These are phyloP conservation scores for Hammondia hammondi DNA, from an alignment of 169 alveolate genomes.

Conservation along the genomic window DNA sequence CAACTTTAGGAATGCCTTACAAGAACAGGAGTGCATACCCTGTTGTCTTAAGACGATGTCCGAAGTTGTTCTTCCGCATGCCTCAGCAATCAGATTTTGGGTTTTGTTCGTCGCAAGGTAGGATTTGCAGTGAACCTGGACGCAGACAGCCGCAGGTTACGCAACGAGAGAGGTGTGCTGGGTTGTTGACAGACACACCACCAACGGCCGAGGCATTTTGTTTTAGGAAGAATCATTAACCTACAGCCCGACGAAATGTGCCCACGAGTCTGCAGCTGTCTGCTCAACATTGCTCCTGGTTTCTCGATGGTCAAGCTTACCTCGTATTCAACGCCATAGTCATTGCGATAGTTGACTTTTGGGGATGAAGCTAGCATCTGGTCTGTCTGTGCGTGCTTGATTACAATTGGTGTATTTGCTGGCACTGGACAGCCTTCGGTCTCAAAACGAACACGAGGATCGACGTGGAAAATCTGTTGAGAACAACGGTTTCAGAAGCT, in stretches of 20 bases:
- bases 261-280: too few species aligned
- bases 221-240: too few species aligned
- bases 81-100: conserved; percentile 31
- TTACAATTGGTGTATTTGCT: conserved; percentile 25
- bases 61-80: conserved; percentile 31
- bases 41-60: conserved; percentile 26
- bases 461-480: conserved; percentile 5
- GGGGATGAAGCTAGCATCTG: conserved; percentile 34
- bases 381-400: conserved; percentile 32
- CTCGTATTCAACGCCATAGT: conserved; percentile 20
- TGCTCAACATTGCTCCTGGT: too few species aligned
- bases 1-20: too few species aligned
- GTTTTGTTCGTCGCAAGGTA: conserved; percentile 18
- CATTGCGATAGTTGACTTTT: background rate
- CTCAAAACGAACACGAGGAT: conserved; percentile 17
- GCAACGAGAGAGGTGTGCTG: background rate
- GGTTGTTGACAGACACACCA: too few species aligned
- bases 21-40: background rate
- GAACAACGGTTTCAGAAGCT: background rate
- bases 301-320: background rate
- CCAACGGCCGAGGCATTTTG: too few species aligned
- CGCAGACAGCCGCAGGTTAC: background rate
- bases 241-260: too few species aligned
- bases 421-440: conserved; percentile 23
- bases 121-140: conserved; percentile 34